phyloP scores from a whole-genome alignment of 1,139 yeast species.

The Zhuliangozyma blackwelliae region DNA sequence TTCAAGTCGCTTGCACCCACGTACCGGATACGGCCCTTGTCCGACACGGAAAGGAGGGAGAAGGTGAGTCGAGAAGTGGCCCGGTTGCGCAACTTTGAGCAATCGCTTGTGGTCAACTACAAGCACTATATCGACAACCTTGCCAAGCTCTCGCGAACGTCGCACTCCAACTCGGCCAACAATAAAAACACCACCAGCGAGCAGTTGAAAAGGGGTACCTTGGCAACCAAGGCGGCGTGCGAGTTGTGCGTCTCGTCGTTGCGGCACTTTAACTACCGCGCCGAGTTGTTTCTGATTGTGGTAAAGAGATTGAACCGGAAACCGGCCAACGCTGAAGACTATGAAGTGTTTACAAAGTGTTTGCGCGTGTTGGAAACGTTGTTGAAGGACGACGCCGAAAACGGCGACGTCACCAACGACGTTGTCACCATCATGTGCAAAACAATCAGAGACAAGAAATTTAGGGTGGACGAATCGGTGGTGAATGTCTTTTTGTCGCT shows the following conservation, averaged over 20 bases:
- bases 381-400: constrained; percentile 64
- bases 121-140: constrained; percentile 62
- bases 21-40: constrained; percentile 76
- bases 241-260: constrained; percentile 62
- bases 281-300: constrained; percentile 64
- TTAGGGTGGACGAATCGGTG: constrained; percentile 79
- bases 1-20: constrained; percentile 86
- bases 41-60: constrained; percentile 76
- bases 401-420: constrained; percentile 79
- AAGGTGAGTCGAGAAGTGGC: constrained; percentile 81
- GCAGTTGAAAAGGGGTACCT: constrained; percentile 47
- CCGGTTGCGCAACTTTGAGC: constrained; percentile 73
- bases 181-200: constrained; percentile 33
- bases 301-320: constrained; percentile 61
- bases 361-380: constrained; percentile 62
- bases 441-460: constrained; percentile 69
- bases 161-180: constrained; percentile 37
- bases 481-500: constrained; percentile 69
- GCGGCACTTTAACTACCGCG: constrained; percentile 75
- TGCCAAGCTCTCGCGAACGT: constrained; percentile 35
- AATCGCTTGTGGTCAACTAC: constrained; percentile 66
- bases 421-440: constrained; percentile 63
- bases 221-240: constrained; percentile 74
- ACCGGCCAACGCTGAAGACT: constrained; percentile 43
- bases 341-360: constrained; percentile 53